Evolutionary conservation across 305 asterid genomes (phyloP).

Genomic region (Petunia hybrid): DNA sequence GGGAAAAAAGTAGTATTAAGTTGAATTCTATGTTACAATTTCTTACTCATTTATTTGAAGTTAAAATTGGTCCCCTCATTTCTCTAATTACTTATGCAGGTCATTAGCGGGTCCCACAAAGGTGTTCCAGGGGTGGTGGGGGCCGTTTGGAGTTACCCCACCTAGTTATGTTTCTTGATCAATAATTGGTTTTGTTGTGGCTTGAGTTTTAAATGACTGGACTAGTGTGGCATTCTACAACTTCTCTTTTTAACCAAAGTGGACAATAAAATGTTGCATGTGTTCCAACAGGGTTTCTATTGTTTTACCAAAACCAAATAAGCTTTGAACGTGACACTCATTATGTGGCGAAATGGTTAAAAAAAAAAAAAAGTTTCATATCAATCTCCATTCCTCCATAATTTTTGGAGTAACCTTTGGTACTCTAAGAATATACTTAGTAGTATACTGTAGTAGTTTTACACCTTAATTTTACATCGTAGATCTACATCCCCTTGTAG

Average conservation of each 20-base stretch:
- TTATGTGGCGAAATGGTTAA: no score
- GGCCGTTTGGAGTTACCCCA: background rate
- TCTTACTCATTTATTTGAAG: background rate
- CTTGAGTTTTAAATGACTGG: conserved; percentile 31
- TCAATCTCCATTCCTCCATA: background rate
- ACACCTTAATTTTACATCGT: background rate
- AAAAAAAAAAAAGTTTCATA: background rate
- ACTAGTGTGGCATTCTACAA: background rate
- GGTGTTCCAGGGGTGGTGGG: no score
- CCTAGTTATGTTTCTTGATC: background rate
- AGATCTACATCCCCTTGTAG: no score
- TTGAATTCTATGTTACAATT: background rate
- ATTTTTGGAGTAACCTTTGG: background rate
- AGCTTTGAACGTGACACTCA: background rate
- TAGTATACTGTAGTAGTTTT: background rate
- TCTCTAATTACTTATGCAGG: conserved; percentile 8
- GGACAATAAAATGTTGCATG: conserved; percentile 23
- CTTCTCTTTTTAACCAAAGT: background rate
- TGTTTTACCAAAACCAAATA: background rate
- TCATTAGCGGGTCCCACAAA: background rate
- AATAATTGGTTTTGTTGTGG: conserved; percentile 9
- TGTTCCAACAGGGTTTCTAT: conserved; percentile 18
- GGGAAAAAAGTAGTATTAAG: background rate
- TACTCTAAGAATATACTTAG: background rate
- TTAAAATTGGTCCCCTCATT: background rate